Evolutionary conservation across 208 protist genomes (phyloP), one percentile per base, ranked within the genome.

Genomic region (Crithidia bombi): DNA sequence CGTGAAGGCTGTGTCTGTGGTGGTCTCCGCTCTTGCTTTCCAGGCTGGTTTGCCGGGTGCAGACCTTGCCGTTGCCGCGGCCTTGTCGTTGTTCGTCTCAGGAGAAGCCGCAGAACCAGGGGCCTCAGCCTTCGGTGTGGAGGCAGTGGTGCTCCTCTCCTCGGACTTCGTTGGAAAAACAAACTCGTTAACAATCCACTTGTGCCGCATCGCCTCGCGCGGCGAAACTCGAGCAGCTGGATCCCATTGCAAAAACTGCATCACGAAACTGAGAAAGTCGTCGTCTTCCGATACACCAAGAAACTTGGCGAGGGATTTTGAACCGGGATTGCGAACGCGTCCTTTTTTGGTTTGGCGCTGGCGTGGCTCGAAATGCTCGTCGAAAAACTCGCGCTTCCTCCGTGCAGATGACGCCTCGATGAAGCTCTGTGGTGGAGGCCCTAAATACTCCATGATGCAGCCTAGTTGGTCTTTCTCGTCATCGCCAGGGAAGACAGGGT

Each of bases 401-500:
- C 75, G 44, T 17, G 71, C 46, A 28, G 69, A 64, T 62, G 85
- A 47, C 26, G 63, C 46, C 50, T 54, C 41, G 28, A 93, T 57
- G 39, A 93, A 61, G 6, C 82, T 69, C 19, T 49, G 33, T 11
- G 87, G 87, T 12, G 90, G 98, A 15, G 95, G 87, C 43, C 87
- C 93, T 11, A 96, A 41, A 49, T 87, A 89, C 68, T 96, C 81
- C 84, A 92, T 90, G n/a, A 97, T 94, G 63, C 83, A 94, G 14
- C 73, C 73, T 19, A 96, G 68, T 55, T 97, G 91, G 17, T 96
- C 93, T 28, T 82, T 81, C 26, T 97, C 90, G 55, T 87, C 83
- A 21, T 98, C 86, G 62, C 91, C 93, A 3, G 94, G 81, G 62
- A 97, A 98, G 33, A 98, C 75, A 19, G 96, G 92, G 49, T 89